Evolutionary conservation across 2,329 filamentous ascomycete species (phyloP), one percentile per base, ranked within the genome.

Genomic region (Helicocarpus griseus): DNA sequence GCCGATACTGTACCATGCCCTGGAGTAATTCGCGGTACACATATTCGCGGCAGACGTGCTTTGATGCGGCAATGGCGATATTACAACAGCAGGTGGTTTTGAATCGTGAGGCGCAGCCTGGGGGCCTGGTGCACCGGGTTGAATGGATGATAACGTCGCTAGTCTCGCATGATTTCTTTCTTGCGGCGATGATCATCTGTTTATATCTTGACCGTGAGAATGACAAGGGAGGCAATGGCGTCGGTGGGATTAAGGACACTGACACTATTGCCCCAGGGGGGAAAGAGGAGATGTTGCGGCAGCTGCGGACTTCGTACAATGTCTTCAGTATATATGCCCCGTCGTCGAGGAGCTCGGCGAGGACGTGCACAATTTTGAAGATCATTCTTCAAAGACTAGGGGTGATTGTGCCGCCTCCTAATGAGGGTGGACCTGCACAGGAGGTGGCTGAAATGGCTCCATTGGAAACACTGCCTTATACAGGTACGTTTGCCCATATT

Each of bases 21-120:
- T 77, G 86, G 48, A 80, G 86, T 51, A 91, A 91, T 59, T 75
- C 86, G 9, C 80, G 89, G 7, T 96, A 94, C 62, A 81, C 83
- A 7, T 88, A 91, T 63, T 95, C 89, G 2, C 80, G 91, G 22
- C 82, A 84, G 39, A 86, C 83, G 19, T 91, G 88, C 56, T 84
- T 97, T 36, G 88, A 95, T 61, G 87, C 90, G 1, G 88, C 89
- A 0, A 77, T 96, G 75, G 83, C 85, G 57, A 83, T 93, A 48
- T 75, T 98, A 36, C 76, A 79, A 24, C 87, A 91, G 58, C 82
- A 97, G 62, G 78, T 80, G 31, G 86, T 84, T 11, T 75, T 96
- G 14, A 78, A 91, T 57, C 65, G 71, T 21, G 75, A 79, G 38
- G 74, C 70, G 5, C 72, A 74, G 51, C 78, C 79, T 0, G 79